These are phyloP conservation scores for Gossypium australe DNA, from an alignment of 345 rosid species.

Conservation along the genomic window DNA sequence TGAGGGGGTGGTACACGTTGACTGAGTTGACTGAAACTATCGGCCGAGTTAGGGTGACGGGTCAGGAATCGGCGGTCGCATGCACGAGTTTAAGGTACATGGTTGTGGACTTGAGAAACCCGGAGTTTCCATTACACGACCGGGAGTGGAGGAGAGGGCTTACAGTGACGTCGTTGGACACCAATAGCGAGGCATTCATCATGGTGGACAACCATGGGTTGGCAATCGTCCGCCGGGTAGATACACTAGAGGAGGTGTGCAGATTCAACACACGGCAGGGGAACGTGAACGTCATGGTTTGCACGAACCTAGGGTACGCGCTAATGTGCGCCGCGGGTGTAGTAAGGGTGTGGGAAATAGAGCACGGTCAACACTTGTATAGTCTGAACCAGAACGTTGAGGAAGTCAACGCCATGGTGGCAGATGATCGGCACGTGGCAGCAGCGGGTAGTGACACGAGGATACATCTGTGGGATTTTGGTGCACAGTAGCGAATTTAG, in stretches of 20 bases:
- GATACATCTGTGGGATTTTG: conserved; percentile 87
- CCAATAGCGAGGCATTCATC: conserved; percentile 40
- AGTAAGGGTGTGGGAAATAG: conserved; percentile 56
- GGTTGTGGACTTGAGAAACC: conserved; percentile 53
- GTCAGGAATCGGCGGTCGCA: conserved; percentile 57
- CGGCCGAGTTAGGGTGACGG: conserved; percentile 62
- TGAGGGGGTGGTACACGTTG: conserved; percentile 72
- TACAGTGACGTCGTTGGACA: conserved; percentile 46
- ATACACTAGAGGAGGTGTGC: conserved; percentile 37
- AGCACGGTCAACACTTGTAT: conserved; percentile 39
- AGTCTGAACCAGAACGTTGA: conserved; percentile 47
- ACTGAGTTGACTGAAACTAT: conserved; percentile 52
- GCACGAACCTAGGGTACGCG: conserved; percentile 61
- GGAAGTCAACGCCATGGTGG: conserved; percentile 52
- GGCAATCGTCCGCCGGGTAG: conserved; percentile 54
- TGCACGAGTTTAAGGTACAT: conserved; percentile 49
- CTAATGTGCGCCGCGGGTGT: conserved; percentile 66
- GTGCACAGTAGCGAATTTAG: conserved; percentile 32
- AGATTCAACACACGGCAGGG: conserved; percentile 35
- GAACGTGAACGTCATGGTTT: conserved; percentile 42
- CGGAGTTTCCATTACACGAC: conserved; percentile 33
- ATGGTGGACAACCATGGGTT: conserved; percentile 45
- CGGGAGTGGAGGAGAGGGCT: conserved; percentile 36
- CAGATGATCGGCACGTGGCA: conserved; percentile 72
- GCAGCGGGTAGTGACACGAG: conserved; percentile 35